Base-by-base conservation (phyloP, 768 basidiomycete genomes). In the Lentinula lateritia region DNA sequence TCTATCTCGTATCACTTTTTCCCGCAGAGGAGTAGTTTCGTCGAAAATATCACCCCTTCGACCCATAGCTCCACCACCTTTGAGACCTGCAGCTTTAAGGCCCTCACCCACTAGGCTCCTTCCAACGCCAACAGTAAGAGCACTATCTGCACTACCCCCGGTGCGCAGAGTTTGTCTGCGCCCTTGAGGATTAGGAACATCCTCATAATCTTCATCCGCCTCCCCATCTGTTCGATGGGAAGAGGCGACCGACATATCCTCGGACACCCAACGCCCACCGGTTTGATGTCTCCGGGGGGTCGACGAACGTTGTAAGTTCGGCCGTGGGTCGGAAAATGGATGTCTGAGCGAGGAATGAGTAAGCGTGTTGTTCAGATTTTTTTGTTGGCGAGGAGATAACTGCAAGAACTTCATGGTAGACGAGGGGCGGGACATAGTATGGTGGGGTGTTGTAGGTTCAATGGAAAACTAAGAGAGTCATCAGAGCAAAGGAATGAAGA, bases 81-180 rank as follows among this genome's bases (percentile, higher is more conserved):
- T 62, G 48, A 50, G 34, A 16, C 60, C 62, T 23, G 56, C 63
- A 45, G 58, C 64, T 52, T 61, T 55, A 18, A 59, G 35, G 61
- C 69, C 85, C 70, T 91, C 88, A 3, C 87, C 83, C 8, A 89
- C 70, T 13, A 92, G 71, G 65, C 81, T 86, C 61, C 88, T 73
- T 10, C 83, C 79, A 15, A 69, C 79, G 32, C 74, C 74, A 6
- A 69, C 65, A 16, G 71, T 72, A 32, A 88, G 69, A 7, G 84
- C 77, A 68, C 83, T 89, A 73, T 92, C 91, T 2, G 84, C 87
- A 68, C 88, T 90, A 5, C 90, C 90, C 0, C 81, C 82, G 15
- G 58, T 28, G 39, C 90, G 76, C 15, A 80, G 69, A 35, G 78
- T 78, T 68, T 89, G 89, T 46, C 81, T 73, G 32, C 82, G 74